Conservation (phyloP, 176 grass and related monocot species). For the Typha latifolia region DNA sequence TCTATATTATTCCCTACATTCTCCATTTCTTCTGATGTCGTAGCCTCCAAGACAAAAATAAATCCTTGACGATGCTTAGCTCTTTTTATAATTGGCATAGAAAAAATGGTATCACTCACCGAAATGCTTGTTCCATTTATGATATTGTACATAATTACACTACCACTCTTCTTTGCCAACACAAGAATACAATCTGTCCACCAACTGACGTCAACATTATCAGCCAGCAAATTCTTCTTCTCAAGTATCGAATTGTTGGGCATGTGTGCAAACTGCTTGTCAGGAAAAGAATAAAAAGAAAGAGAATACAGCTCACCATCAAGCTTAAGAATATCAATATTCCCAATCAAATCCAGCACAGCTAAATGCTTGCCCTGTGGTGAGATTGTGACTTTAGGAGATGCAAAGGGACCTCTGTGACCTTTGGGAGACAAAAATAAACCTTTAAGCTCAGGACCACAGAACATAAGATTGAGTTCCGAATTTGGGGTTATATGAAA, state of each 20-base stretch:
- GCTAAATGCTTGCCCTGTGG: constrained; percentile 62
- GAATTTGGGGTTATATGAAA: constrained; percentile 31
- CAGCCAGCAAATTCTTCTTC: constrained; percentile 28
- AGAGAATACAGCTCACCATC: constrained; percentile 27
- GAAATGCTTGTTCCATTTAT: constrained; percentile 40
- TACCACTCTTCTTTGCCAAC: constrained; percentile 38
- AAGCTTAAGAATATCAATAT: constrained; percentile 54
- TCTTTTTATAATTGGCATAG: constrained; percentile 58
- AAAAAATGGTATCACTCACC: constrained; percentile 44
- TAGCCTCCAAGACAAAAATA: constrained; percentile 73
- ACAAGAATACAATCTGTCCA: constrained; percentile 83
- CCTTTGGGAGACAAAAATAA: constrained; percentile 45
- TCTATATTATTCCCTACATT: constrained; percentile 13
- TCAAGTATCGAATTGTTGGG: not conserved
- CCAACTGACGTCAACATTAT: constrained; percentile 77
- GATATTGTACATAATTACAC: constrained; percentile 63
- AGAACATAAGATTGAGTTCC: constrained; percentile 42
- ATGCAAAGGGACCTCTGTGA: constrained; percentile 30
- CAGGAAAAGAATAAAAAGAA: constrained; percentile 35
- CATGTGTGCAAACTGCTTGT: no score
- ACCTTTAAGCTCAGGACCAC: constrained; percentile 43
- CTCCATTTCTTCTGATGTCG: constrained; percentile 21
- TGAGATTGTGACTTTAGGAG: constrained; percentile 80
- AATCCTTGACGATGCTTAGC: constrained; percentile 41
- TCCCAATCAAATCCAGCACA: constrained; percentile 70